Base-by-base conservation (phyloP, 2,329 filamentous ascomycete species). In the Fusarium chaquense region DNA sequence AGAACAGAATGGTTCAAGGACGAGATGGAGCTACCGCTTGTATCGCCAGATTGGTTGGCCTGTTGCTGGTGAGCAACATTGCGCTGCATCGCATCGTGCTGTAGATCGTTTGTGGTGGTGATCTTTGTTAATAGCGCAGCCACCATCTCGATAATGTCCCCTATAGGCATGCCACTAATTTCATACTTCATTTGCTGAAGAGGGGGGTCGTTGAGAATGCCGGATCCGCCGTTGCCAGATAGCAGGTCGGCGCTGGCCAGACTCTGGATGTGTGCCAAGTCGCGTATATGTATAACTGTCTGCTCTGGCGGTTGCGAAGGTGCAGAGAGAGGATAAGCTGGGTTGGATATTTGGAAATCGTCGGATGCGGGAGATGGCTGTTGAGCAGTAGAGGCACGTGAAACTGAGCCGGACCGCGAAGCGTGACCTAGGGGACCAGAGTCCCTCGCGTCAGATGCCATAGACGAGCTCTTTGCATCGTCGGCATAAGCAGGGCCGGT, bases 121-220 rank as follows among this genome's bases (percentile, higher is more conserved):
- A 99, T 99, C 80, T 98, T 98, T 59, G 95, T 97, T 67, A 99
- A 84, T 26, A 99, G 86, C 9, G 94, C 96, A 6, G 96, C 96
- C 6, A 99, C 96, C 96, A 99, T 98, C 80, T 98, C 95, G 77
- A 99, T 99, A 73, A 99, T 93, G 77, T 99, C 95, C 70, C 91
- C 90, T 58, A 98, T 97, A 54, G 96, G 96, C 95, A 99, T 98
- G 55, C 89, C 92, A 81, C 94, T 98, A 74, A 99, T 98, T 80
- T 98, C 96, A 78, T 97, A 99, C 77, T 89, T 89, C 81, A 86
- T 86, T 68, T 85, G 85, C 72, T 86, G 85, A 38, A 84, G 78
- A 35, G 83, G 84, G 15, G 83, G 81, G 64, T 84, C 86, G 69
- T 84, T 84, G 58, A 84, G 79, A 58, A 83, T 83, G 73, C 86